Conservation (phyloP, 164 flowering plant genomes). For the Liquidambar formosana region DNA sequence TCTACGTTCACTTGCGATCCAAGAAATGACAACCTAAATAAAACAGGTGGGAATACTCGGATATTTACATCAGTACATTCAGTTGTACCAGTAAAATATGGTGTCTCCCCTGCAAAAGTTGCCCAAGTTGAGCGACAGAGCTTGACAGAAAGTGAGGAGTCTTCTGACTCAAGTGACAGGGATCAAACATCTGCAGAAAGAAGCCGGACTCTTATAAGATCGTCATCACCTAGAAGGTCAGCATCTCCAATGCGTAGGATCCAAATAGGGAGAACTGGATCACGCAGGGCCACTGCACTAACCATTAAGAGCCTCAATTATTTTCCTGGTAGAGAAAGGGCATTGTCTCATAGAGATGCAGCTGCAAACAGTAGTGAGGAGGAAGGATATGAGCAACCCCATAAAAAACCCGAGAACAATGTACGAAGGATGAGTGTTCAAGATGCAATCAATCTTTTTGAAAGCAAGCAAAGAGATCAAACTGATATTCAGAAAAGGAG, state of each 20-base stretch:
- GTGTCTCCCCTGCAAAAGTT: slow-evolving; percentile 78
- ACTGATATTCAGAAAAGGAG: slow-evolving; percentile 46
- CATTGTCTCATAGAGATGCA: slow-evolving; percentile 39
- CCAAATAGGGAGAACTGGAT: slow-evolving; percentile 80
- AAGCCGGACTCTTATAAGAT: slow-evolving; percentile 64
- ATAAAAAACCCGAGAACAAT: slow-evolving; percentile 48
- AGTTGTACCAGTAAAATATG: slow-evolving; percentile 41
- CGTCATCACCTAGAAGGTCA: slow-evolving; percentile 80
- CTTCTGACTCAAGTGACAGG: slow-evolving; percentile 62
- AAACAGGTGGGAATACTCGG: slow-evolving; percentile 20
- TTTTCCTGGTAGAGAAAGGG: slow-evolving; percentile 61
- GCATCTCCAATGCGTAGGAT: slow-evolving; percentile 92
- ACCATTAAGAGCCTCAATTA: slow-evolving; percentile 72
- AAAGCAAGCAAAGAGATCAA: slow-evolving; percentile 77
- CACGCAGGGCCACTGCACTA: slow-evolving; percentile 68
- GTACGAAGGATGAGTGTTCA: slow-evolving; percentile 74
- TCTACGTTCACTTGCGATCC: slow-evolving; percentile 16
- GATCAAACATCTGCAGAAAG: slow-evolving; percentile 57
- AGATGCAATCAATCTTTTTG: slow-evolving; percentile 87
- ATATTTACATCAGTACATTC: slow-evolving; percentile 22
- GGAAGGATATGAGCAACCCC: slow-evolving; percentile 46
- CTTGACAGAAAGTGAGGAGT: slow-evolving; percentile 66
- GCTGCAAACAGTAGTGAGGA: slow-evolving; percentile 52
- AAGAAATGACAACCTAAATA: slow-evolving; percentile 20
- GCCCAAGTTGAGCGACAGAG: slow-evolving; percentile 66